Evolutionary conservation across 495 filamentous ascomycete species (phyloP), one percentile per base, ranked within the genome.

Genomic region (Xylaria sp.): DNA sequence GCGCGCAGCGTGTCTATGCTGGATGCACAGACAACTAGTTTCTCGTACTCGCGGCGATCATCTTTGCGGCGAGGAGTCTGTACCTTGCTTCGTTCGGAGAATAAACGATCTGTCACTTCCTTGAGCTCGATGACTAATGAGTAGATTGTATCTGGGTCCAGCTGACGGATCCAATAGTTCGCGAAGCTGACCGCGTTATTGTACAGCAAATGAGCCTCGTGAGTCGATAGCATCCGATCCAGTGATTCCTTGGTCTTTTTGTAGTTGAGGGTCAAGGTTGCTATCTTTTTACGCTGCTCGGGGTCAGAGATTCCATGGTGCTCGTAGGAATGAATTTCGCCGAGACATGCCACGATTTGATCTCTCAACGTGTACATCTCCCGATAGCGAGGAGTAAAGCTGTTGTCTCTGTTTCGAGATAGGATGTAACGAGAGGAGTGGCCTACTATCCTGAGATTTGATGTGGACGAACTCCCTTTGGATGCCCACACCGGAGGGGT

Each of bases 351-450:
- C 29, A 48, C 33, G 2, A 78, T 52, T 26, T 71, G 58, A 35
- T 78, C 73, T 66, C 73, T 64, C 44, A 78, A 71, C 1, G 46
- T 55, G 46, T 74, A 74, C 19, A 76, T 52, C 35, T 71, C 71
- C 43, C 58, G 57, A 14, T 72, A 62, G 19, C 75, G 65, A 48
- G 48, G 70, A 61, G 48, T 3, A 15, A 44, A 68, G 19, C 67
- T n/a, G 7, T 68, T 61, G 21, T 15, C 61, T 26, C n/a, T 21
- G 37, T 26, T 55, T 31, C 14, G 12, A 1, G 50, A 12, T 6
- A 40, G 12, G 3, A 29, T 41, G 48, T 6, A 41, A 15, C 12
- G 19, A 58, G 43, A 3, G 24, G 66, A 12, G 17, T 66, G 59
- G 37, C 69, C 69, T 1, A 65, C 29, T 1, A 17, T 43, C 11